Evolutionary conservation across 768 basidiomycete species (phyloP).

Genomic region (Russula emetica): DNA sequence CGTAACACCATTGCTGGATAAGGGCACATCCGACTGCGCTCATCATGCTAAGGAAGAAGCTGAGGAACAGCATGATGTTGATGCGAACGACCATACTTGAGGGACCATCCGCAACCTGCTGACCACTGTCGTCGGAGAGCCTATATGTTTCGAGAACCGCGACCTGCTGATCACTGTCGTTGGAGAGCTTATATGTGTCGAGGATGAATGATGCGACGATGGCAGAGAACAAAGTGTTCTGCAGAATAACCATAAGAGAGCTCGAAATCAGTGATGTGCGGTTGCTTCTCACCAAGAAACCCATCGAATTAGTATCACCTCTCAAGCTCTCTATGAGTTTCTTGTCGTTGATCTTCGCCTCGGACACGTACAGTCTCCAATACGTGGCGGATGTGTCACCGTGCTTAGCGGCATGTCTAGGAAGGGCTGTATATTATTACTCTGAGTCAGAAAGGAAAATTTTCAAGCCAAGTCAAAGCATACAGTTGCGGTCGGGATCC

Average conservation of each 20-base stretch:
- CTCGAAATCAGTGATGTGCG: neutral
- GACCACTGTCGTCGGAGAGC: constrained; percentile 8
- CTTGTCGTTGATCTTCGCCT: constrained; percentile 19
- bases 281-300: constrained; percentile 20
- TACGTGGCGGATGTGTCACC: constrained; percentile 19
- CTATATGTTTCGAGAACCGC: too few relatives aligned
- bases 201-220: constrained; percentile 27
- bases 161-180: neutral
- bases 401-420: neutral
- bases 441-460: neutral
- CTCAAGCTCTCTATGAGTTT: constrained; percentile 17
- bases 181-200: constrained; percentile 25
- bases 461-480: neutral
- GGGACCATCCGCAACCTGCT: neutral
- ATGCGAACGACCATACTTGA: constrained; percentile 10
- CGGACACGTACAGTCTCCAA: constrained; percentile 23
- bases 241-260: neutral
- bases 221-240: constrained; percentile 24
- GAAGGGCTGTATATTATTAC: neutral
- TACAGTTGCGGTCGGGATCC: neutral
- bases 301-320: constrained; percentile 24
- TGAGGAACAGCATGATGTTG: constrained; percentile 20
- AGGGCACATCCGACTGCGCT: constrained; percentile 19
- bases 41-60: constrained; percentile 18
- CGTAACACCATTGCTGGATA: constrained; percentile 24